phyloP scores from a whole-genome alignment of 2,329 filamentous ascomycete genomes.

The Hypoxylon sp. region DNA sequence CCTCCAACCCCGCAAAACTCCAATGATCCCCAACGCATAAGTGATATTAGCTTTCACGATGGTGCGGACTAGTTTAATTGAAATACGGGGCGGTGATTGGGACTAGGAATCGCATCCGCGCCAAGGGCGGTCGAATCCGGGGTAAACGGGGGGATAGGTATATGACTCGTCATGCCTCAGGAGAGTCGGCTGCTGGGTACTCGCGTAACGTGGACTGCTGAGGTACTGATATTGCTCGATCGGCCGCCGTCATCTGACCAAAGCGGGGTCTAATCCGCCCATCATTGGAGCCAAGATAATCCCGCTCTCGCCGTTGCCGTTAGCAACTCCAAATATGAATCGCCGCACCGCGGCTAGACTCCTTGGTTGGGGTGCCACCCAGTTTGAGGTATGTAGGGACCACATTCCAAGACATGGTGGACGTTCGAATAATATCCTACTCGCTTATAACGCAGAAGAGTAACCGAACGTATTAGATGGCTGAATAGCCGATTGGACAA shows the following conservation, averaged over 20 bases:
- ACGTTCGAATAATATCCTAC: constrained; percentile 51
- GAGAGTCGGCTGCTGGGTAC: constrained; percentile 14
- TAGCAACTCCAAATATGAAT: constrained; percentile 53
- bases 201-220: constrained; percentile 18
- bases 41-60: constrained; percentile 34
- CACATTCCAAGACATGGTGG: constrained; percentile 15
- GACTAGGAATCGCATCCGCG: constrained; percentile 10
- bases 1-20: constrained; percentile 30
- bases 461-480: constrained; percentile 53
- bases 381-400: constrained; percentile 43
- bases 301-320: constrained; percentile 55
- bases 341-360: constrained; percentile 57
- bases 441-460: constrained; percentile 51
- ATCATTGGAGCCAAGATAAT: constrained; percentile 59
- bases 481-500: constrained; percentile 56
- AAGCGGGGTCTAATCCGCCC: constrained; percentile 53
- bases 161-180: constrained; percentile 38
- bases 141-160: constrained; percentile 24
- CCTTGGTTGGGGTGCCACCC: constrained; percentile 54
- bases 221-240: constrained; percentile 30
- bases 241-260: constrained; percentile 43
- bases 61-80: constrained; percentile 26
- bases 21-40: constrained; percentile 28
- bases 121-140: constrained; percentile 31
- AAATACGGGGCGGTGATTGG: constrained; percentile 24